Evolutionary conservation across 2,329 filamentous ascomycete species (phyloP).

Genomic region (Nemania bipapillata): DNA sequence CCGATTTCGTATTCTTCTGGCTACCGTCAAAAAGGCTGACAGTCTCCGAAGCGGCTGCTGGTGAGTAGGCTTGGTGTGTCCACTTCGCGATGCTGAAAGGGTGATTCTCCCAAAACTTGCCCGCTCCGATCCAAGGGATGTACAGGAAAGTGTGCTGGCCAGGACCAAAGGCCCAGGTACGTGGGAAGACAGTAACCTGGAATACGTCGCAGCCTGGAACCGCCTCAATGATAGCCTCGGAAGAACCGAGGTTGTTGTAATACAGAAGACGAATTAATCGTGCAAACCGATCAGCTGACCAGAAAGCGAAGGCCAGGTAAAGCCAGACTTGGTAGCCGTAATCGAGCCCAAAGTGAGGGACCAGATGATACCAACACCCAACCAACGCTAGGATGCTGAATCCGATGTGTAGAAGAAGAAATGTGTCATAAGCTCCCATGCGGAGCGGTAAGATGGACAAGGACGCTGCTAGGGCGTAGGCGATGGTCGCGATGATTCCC

Average conservation of each 20-base stretch:
- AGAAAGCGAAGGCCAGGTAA: conserved; percentile 43
- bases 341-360: conserved; percentile 39
- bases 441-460: conserved; percentile 47
- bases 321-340: conserved; percentile 48
- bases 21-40: background rate
- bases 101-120: conserved; percentile 45
- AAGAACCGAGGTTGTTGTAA: conserved; percentile 38
- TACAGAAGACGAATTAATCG: conserved; percentile 39
- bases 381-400: conserved; percentile 46
- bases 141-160: conserved; percentile 41
- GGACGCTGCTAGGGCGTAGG: conserved; percentile 42
- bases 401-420: conserved; percentile 47
- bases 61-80: conserved; percentile 4
- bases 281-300: conserved; percentile 41
- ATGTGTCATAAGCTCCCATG: conserved; percentile 47
- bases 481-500: conserved; percentile 46
- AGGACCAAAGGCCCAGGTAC: conserved; percentile 23
- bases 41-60: background rate
- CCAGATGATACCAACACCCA: conserved; percentile 45
- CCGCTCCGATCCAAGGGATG: conserved; percentile 35
- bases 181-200: conserved; percentile 36
- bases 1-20: background rate
- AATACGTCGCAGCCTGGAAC: conserved; percentile 35
- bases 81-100: conserved; percentile 44
- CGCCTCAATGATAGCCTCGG: conserved; percentile 28